Base-by-base conservation (phyloP, 208 protist genomes). In the Acanthamoeba culbertsoni region DNA sequence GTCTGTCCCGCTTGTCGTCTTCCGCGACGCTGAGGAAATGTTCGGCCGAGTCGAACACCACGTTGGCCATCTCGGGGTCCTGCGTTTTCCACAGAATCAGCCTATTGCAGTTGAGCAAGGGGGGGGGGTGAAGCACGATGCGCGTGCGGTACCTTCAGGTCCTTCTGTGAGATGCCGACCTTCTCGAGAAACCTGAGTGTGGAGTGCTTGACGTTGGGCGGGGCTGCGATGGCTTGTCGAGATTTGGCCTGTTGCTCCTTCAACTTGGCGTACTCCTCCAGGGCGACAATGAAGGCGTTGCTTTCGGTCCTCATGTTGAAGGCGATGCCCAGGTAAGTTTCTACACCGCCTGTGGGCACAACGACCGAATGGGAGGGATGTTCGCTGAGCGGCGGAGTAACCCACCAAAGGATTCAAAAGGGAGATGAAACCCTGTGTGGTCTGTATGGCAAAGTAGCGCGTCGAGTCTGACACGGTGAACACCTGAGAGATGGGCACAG, bases 401-500 rank as follows among this genome's bases (percentile, higher is more conserved):
- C 1, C 18, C 28, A 26, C 12, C n/a, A n/a, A 73, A 7, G 23
- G 10, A 40, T 14, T 31, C n/a, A n/a, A 73, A 7, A 73, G 63
- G n/a, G 35, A 73, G 35, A 73, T 8, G 23, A 26, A 31, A 86
- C 75, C 75, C n/a, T 2, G 4, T 18, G 40, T 2, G 5, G 48
- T 35, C 42, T 57, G 75, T 26, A 86, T 28, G 75, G 55, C 75
- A 40, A 86, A 86, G 43, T 86, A 86, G 42, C 75, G 75, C 0
- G 75, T 86, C 45, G 45, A 59, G 75, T 86, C 75, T n/a, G 42
- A 86, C 42, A 86, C 75, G 48, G 75, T 51, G 48, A 59, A 86
- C 10, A 86, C 31, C 42, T 86, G 75, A 1, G 75, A 86, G 75
- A 57, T 57, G 75, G 45, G 45, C 75, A 86, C 75, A 5, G 75